A percentile compares a stretch with the other conserved stretches of the same genome.
phyloP scores from a whole-genome alignment of 768 basidiomycete genomes.

The Xerocomellus amylosporus region DNA sequence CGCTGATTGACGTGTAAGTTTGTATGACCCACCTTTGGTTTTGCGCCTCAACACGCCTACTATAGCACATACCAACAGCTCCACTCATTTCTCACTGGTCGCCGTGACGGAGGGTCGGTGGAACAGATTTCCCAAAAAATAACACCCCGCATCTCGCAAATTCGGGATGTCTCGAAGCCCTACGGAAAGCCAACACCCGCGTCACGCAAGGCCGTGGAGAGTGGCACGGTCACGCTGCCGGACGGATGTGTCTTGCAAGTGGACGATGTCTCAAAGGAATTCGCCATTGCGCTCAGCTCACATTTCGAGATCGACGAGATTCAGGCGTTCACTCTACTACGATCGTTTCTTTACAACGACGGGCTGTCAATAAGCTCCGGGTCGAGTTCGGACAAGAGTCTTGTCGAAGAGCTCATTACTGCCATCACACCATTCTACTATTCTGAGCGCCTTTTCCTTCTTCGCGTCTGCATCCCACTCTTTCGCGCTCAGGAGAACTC shows the following conservation, averaged over 20 bases:
- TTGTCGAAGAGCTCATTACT: constrained; percentile 43
- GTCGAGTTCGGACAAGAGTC: constrained; percentile 39
- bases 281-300: constrained; percentile 67
- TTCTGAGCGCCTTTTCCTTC: constrained; percentile 69
- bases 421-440: constrained; percentile 80
- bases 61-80: constrained; percentile 64
- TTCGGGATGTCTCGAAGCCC: constrained; percentile 56
- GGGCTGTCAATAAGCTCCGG: constrained; percentile 55
- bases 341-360: constrained; percentile 76
- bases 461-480: constrained; percentile 70
- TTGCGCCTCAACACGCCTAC: not conserved
- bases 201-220: constrained; percentile 65
- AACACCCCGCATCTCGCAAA: constrained; percentile 51
- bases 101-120: constrained; percentile 54
- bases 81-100: constrained; percentile 56
- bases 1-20: constrained; percentile 64
- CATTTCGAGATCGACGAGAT: constrained; percentile 78
- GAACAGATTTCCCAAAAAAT: constrained; percentile 61
- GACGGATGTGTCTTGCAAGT: constrained; percentile 63
- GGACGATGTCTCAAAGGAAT: constrained; percentile 68
- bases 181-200: constrained; percentile 68
- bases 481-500: constrained; percentile 67
- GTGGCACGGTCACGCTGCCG: constrained; percentile 63
- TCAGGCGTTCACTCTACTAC: constrained; percentile 69
- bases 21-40: not conserved